These are phyloP conservation scores for Paramarasmius palmivorus DNA, from an alignment of 1,284 basidiomycete species.

Conservation along the genomic window DNA sequence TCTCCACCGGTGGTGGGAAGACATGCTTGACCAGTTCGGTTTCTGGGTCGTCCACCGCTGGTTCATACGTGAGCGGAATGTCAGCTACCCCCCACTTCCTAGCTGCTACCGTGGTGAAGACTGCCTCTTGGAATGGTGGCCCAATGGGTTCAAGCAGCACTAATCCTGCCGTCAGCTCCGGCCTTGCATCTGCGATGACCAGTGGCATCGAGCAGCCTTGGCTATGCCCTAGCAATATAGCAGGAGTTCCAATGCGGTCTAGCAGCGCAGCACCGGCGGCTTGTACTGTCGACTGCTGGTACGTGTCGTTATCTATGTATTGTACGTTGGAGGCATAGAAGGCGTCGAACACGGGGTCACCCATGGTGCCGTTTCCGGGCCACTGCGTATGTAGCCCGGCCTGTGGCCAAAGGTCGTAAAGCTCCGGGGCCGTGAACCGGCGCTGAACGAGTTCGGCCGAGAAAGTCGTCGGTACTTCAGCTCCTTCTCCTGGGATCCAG, in stretches of 20 bases:
- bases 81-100: conserved; percentile 34
- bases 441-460: conserved; percentile 9
- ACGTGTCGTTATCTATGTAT: background rate
- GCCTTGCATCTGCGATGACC: conserved; percentile 47
- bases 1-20: conserved; percentile 4
- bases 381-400: conserved; percentile 31
- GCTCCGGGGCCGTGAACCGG: conserved; percentile 24
- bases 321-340: conserved; percentile 25
- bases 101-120: conserved; percentile 35
- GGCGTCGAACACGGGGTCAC: conserved; percentile 29
- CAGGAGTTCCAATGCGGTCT: conserved; percentile 27
- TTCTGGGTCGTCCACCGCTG: too few species aligned
- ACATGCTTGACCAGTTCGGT: conserved; percentile 23
- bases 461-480: conserved; percentile 21
- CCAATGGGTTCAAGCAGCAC: conserved; percentile 48
- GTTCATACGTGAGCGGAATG: conserved; percentile 23
- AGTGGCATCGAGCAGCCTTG: conserved; percentile 48
- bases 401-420: conserved; percentile 28
- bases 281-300: conserved; percentile 4
- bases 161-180: conserved; percentile 41
- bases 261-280: conserved; percentile 4
- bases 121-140: conserved; percentile 46
- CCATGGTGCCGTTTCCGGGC: conserved; percentile 28
- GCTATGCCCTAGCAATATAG: conserved; percentile 46
- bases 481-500: conserved; percentile 25